A percentile compares a stretch with the other conserved stretches of the same genome.
Conservation (phyloP, 805 yeast species). For the Lipomyces japonicus region DNA sequence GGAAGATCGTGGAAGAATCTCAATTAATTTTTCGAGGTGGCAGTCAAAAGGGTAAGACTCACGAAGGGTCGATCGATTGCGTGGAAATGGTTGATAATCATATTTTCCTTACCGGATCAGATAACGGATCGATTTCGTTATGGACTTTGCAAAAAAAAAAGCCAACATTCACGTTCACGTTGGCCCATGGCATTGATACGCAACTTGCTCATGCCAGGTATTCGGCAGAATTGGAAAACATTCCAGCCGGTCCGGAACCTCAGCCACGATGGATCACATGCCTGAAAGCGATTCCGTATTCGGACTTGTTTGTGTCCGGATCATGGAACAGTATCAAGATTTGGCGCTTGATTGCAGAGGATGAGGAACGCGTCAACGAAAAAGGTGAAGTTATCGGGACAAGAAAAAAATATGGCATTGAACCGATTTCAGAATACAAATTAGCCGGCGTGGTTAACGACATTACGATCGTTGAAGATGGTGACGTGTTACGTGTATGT, state of each 20-base stretch:
- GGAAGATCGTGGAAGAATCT: conserved; percentile 96
- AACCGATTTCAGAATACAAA: conserved; percentile 11
- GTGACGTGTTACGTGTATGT: conserved; percentile 9
- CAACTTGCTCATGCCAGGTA: conserved; percentile 47
- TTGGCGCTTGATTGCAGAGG: conserved; percentile 47
- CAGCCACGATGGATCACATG: conserved; percentile 87
- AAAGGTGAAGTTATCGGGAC: conserved; percentile 5
- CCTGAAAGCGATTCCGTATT: conserved; percentile 74
- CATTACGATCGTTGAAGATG: conserved; percentile 17
- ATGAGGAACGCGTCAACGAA: conserved; percentile 8
- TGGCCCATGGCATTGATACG: conserved; percentile 72
- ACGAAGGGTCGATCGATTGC: conserved; percentile 87
- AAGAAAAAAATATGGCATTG: conserved; percentile 11
- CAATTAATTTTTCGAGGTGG: conserved; percentile 91
- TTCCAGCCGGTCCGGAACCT: conserved; percentile 47
- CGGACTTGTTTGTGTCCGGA: conserved; percentile 81
- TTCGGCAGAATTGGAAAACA: conserved; percentile 46
- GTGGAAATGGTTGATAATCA: conserved; percentile 89
- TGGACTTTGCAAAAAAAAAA: conserved; percentile 92
- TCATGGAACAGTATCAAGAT: conserved; percentile 82
- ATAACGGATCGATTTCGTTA: conserved; percentile 82
- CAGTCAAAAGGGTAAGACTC: conserved; percentile 35
- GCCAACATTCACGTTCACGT: conserved; percentile 64
- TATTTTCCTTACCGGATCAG: conserved; percentile 91
- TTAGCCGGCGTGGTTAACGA: conserved; percentile 22